Conservation (phyloP, 2,329 filamentous ascomycete genomes). For the Fusarium guadeloupense region DNA sequence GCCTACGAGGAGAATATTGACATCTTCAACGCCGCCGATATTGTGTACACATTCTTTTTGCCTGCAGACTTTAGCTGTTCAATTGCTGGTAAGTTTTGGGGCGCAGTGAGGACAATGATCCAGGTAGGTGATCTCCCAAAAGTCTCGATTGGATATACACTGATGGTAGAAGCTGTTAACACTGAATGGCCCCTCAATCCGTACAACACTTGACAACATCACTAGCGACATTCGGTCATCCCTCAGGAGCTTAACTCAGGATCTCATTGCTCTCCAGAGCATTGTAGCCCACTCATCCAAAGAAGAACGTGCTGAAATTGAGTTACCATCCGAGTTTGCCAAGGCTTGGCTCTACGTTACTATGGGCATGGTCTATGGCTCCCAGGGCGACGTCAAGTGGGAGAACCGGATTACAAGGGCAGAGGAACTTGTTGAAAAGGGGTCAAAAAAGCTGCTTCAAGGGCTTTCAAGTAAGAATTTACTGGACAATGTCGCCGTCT, state of each 20-base stretch:
- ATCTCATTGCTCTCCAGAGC: constrained; percentile 44
- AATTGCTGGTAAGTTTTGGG: constrained; percentile 56
- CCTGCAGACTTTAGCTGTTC: constrained; percentile 49
- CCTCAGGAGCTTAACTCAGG: constrained; percentile 38
- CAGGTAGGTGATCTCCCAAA: constrained; percentile 36
- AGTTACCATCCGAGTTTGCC: constrained; percentile 50
- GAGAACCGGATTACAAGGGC: constrained; percentile 45
- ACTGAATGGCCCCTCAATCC: neutral
- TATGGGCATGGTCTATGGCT: constrained; percentile 48
- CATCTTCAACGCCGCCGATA: constrained; percentile 53
- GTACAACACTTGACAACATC: constrained; percentile 6
- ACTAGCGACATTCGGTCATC: constrained; percentile 25
- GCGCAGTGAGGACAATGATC: constrained; percentile 48
- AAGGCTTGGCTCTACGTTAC: constrained; percentile 55
- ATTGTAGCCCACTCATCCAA: constrained; percentile 42
- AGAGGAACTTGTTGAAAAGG: constrained; percentile 45
- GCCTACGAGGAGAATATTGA: constrained; percentile 49
- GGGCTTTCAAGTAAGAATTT: constrained; percentile 46
- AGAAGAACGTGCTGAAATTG: constrained; percentile 43
- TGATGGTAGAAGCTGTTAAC: constrained; percentile 22
- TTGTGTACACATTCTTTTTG: constrained; percentile 55
- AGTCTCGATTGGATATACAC: neutral
- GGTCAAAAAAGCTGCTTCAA: constrained; percentile 51
- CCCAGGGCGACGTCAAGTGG: constrained; percentile 38
- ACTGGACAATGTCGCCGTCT: constrained; percentile 49